Conservation (phyloP, 805 yeast genomes). For the Pachysolen tannophilus region DNA sequence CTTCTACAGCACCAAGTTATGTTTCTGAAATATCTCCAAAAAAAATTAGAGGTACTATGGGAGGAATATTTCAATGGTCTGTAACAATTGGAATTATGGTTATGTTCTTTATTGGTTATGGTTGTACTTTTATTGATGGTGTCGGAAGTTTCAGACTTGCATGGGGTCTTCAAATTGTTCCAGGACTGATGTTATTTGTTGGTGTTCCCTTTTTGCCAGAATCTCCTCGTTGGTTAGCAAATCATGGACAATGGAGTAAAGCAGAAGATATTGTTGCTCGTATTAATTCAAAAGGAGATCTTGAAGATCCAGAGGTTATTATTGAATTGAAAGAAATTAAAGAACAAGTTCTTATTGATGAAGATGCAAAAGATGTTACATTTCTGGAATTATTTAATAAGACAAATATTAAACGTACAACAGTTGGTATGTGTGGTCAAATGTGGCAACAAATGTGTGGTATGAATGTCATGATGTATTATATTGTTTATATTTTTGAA, state of each 20-base stretch:
- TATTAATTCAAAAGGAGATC: conserved; percentile 20
- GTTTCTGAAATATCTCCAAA: conserved; percentile 8
- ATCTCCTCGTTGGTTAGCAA: conserved; percentile 66
- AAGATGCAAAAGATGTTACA: conserved; percentile 6
- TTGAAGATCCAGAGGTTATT: conserved; percentile 23
- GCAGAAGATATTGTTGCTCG: conserved; percentile 32
- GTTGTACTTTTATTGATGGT: background rate
- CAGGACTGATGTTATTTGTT: conserved; percentile 29
- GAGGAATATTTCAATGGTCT: conserved; percentile 10
- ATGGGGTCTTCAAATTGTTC: conserved; percentile 50
- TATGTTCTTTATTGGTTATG: conserved; percentile 30
- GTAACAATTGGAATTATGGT: conserved; percentile 29
- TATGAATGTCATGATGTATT: conserved; percentile 34
- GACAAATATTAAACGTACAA: conserved; percentile 37
- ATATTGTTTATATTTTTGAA: conserved; percentile 40
- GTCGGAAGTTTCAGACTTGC: conserved; percentile 43
- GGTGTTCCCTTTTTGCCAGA: conserved; percentile 41
- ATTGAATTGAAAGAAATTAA: conserved; percentile 36
- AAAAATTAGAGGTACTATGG: conserved; percentile 6
- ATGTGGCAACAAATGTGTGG: conserved; percentile 38
- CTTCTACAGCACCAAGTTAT: conserved; percentile 9
- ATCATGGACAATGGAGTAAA: conserved; percentile 42
- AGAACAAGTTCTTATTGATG: conserved; percentile 26
- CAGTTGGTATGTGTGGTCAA: conserved; percentile 36
- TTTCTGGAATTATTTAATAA: conserved; percentile 38